Evolutionary conservation across 2,329 filamentous ascomycete genomes (phyloP).

Genomic region (Seiridium unicorne): DNA sequence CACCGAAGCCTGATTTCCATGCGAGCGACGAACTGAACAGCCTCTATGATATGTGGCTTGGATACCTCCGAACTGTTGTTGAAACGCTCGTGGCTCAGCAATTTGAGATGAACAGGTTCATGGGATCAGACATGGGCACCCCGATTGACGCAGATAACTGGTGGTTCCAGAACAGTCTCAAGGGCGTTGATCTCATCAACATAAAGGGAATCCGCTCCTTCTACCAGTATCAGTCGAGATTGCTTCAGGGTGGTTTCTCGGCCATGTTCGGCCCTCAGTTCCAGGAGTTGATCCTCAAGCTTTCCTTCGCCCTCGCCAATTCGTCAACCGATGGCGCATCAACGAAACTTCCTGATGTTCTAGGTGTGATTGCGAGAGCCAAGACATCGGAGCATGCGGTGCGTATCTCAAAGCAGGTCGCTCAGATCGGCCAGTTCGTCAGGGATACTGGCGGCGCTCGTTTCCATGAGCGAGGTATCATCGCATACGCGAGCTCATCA

Average conservation of each 20-base stretch:
- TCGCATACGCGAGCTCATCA: slow-evolving; percentile 46
- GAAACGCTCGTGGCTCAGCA: slow-evolving; percentile 52
- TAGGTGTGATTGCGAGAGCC: slow-evolving; percentile 37
- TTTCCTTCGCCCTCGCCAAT: slow-evolving; percentile 49
- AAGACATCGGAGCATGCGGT: slow-evolving; percentile 46
- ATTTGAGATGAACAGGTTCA: slow-evolving; percentile 52
- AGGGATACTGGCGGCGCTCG: slow-evolving; percentile 43
- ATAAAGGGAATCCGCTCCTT: slow-evolving; percentile 50
- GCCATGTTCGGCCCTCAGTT: slow-evolving; percentile 50
- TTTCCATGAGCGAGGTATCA: slow-evolving; percentile 51
- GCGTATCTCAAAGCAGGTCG: slow-evolving; percentile 45
- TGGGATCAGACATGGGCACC: slow-evolving; percentile 35
- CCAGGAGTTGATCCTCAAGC: slow-evolving; percentile 50
- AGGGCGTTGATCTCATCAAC: slow-evolving; percentile 34
- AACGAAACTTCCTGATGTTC: slow-evolving; percentile 42
- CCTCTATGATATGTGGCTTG: slow-evolving; percentile 49
- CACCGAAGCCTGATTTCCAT: slow-evolving; percentile 47
- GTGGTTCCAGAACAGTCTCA: slow-evolving; percentile 40
- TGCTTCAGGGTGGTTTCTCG: slow-evolving; percentile 49
- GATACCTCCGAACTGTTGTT: slow-evolving; percentile 46
- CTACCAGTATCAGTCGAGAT: slow-evolving; percentile 50
- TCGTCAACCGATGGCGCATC: slow-evolving; percentile 28
- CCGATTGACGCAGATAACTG: slow-evolving; percentile 36
- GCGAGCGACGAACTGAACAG: slow-evolving; percentile 38
- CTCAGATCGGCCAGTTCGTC: slow-evolving; percentile 48